Percentiles rank a stretch among this genome's conserved stretches.
phyloP scores from a whole-genome alignment of 1,284 basidiomycete genomes.

The Calocybe gambosa region DNA sequence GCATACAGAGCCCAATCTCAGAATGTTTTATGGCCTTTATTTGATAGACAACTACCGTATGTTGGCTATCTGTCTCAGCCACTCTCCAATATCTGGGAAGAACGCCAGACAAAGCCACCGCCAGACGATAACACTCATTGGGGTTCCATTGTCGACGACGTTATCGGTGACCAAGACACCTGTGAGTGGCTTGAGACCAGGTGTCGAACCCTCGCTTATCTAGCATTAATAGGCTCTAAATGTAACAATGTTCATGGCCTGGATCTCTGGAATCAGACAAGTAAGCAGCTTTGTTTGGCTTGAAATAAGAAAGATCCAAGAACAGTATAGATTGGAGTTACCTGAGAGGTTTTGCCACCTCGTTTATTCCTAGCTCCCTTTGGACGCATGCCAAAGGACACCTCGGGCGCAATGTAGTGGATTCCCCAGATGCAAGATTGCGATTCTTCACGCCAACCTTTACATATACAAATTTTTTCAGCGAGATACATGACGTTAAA shows the following conservation, averaged over 20 bases:
- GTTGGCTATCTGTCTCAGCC: slow-evolving; percentile 19
- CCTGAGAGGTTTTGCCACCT: slow-evolving; percentile 10
- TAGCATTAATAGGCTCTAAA: slow-evolving; percentile 16
- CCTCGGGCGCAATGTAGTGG: slow-evolving; percentile 8
- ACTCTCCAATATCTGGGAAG: slow-evolving; percentile 17
- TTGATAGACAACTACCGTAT: slow-evolving; percentile 2
- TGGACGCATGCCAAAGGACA: slow-evolving; percentile 14
- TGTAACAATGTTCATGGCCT: slow-evolving; percentile 17
- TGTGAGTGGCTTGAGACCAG: slow-evolving; percentile 20
- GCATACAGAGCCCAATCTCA: slow-evolving; percentile 8
- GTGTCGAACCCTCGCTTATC: neutral
- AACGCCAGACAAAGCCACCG: slow-evolving; percentile 20
- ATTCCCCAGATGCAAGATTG: slow-evolving; percentile 3
- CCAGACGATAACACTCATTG: slow-evolving; percentile 17
- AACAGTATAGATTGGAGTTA: slow-evolving; percentile 20
- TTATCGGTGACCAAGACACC: slow-evolving; percentile 20
- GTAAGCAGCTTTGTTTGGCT: slow-evolving; percentile 12
- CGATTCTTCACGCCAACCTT: slow-evolving; percentile 6
- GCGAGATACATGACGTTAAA: slow-evolving; percentile 23
- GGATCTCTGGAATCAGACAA: slow-evolving; percentile 26
- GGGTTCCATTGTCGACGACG: slow-evolving; percentile 24
- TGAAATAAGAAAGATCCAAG: neutral
- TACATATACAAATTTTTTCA: slow-evolving; percentile 19
- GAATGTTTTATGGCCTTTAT: neutral
- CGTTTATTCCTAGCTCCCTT: neutral